These are phyloP conservation scores for Bryopsis sp. DNA, from an alignment of 139 green algal species.

Conservation along the genomic window DNA sequence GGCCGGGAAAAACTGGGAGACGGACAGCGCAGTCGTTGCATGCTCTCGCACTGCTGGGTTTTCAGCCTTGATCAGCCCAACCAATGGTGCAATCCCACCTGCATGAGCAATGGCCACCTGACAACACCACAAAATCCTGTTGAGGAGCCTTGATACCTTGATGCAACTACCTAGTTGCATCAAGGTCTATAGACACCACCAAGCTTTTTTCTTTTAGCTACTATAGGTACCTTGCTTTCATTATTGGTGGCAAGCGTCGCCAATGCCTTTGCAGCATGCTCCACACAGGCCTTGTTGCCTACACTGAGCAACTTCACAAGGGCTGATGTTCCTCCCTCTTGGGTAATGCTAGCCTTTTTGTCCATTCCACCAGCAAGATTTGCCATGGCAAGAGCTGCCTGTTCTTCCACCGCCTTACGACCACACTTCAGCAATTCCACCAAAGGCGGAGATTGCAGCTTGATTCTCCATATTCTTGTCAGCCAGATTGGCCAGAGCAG, in stretches of 20 bases:
- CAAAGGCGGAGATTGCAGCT: background rate
- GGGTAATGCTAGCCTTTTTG: constrained; percentile 17
- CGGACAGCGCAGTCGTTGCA: constrained; percentile 1
- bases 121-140: no score
- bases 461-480: constrained; percentile 19
- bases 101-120: constrained; percentile 17
- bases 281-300: constrained; percentile 20
- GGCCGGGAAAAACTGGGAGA: no score
- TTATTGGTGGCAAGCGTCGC: background rate
- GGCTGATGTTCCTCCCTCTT: constrained; percentile 10
- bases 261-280: constrained; percentile 14
- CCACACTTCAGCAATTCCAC: constrained; percentile 21
- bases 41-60: constrained; percentile 3
- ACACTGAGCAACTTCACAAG: constrained; percentile 12
- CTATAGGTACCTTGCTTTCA: constrained; percentile 21
- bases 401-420: constrained; percentile 8
- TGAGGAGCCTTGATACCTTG: no score
- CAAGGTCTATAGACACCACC: no score
- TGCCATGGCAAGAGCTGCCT: constrained; percentile 15
- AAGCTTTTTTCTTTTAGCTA: no score
- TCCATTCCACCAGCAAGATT: constrained; percentile 7
- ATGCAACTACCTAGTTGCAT: no score
- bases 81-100: background rate
- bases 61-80: constrained; percentile 11
- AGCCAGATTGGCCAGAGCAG: constrained; percentile 14